A percentile compares a stretch with the other conserved stretches of the same genome.
These are phyloP conservation scores for Cutaneotrichosporon sp. DNA, from an alignment of 1,284 basidiomycete species.

Conservation along the genomic window DNA sequence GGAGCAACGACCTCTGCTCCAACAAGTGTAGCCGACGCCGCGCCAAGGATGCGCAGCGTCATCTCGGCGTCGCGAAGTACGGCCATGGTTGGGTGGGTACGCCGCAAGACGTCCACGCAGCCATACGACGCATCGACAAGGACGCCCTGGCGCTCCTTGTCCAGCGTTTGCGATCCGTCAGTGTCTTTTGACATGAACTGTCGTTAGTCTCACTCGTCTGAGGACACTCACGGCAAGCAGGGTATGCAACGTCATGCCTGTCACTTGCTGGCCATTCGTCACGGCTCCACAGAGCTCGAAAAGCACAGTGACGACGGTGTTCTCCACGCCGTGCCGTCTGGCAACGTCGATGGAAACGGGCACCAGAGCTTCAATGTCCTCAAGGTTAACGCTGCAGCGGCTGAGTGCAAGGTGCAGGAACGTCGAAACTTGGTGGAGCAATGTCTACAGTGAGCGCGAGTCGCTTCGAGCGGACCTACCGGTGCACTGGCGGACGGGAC, in stretches of 20 bases:
- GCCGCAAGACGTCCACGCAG: constrained; percentile 25
- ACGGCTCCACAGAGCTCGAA: constrained; percentile 25
- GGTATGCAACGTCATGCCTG: constrained; percentile 19
- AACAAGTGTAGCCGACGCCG: constrained; percentile 26
- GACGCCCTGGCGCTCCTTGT: not conserved
- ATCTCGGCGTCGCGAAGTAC: constrained; percentile 15
- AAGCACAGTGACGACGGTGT: constrained; percentile 27
- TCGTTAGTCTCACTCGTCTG: not conserved
- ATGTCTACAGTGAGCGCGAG: not conserved
- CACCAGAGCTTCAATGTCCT: constrained; percentile 8
- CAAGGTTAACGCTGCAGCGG: constrained; percentile 21
- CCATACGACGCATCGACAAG: constrained; percentile 24
- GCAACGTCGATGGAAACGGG: constrained; percentile 10
- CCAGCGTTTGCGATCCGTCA: not conserved
- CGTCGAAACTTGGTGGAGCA: constrained; percentile 34
- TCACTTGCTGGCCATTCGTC: constrained; percentile 21
- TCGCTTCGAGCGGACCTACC: constrained; percentile 9
- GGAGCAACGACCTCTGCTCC: constrained; percentile 20
- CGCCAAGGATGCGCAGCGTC: constrained; percentile 12
- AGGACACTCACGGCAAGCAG: constrained; percentile 23
- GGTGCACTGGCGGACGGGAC: constrained; percentile 3
- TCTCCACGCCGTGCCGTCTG: constrained; percentile 13
- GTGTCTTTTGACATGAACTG: constrained; percentile 10
- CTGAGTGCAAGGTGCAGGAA: constrained; percentile 28
- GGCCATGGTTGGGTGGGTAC: constrained; percentile 22